phyloP scores from a whole-genome alignment of 177 flowering plant species.

The Vitis hybrid region DNA sequence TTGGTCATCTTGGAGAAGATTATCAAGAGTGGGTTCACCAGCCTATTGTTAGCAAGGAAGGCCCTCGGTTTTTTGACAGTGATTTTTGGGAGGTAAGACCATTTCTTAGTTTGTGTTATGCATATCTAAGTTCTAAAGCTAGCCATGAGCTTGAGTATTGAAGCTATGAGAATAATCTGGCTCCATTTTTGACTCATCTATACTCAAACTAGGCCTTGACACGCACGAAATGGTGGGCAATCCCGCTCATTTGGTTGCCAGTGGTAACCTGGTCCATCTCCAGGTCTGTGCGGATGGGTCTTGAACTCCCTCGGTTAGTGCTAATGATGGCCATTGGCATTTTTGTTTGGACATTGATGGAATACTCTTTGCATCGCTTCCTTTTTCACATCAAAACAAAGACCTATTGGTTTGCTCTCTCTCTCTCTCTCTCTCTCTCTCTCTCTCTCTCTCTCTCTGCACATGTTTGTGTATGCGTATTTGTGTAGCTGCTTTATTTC shows the following conservation, averaged over 20 bases:
- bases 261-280: constrained; percentile 61
- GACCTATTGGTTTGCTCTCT: constrained; percentile 66
- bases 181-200: no score
- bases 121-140: neutral
- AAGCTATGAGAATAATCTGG: no score
- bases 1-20: constrained; percentile 83
- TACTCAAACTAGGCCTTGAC: constrained; percentile 64
- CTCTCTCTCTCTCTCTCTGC: no score
- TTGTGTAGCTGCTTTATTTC: neutral
- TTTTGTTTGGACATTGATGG: constrained; percentile 75
- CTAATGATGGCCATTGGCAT: constrained; percentile 55
- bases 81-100: constrained; percentile 68
- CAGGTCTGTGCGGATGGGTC: constrained; percentile 58
- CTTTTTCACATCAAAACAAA: constrained; percentile 88
- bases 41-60: constrained; percentile 64
- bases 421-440: constrained; percentile 17
- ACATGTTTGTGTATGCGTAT: neutral
- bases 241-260: constrained; percentile 90
- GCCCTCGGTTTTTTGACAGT: constrained; percentile 59
- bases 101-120: neutral
- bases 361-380: constrained; percentile 85
- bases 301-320: constrained; percentile 43
- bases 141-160: no score
- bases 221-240: constrained; percentile 76
- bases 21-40: constrained; percentile 68